Conservation (phyloP, 2,329 filamentous ascomycete genomes). For the Xylariaceae sp. region DNA sequence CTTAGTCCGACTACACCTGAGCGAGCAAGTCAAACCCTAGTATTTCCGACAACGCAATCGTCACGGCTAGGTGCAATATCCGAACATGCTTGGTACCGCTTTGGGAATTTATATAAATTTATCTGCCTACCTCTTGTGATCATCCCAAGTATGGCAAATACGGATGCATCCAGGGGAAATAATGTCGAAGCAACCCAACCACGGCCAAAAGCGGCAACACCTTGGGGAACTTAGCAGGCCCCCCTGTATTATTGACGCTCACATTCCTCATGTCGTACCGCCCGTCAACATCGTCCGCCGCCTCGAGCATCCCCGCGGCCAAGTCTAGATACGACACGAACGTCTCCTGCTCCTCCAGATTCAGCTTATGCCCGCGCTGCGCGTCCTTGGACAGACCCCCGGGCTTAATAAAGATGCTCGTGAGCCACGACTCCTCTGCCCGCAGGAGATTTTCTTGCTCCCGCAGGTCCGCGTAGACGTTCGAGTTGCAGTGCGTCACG, state of each 20-base stretch:
- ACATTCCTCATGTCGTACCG: slow-evolving; percentile 25
- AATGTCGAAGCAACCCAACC: slow-evolving; percentile 31
- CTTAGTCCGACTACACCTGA: too few relatives aligned
- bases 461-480: slow-evolving; percentile 38
- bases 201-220: slow-evolving; percentile 32
- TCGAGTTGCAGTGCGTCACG: slow-evolving; percentile 29
- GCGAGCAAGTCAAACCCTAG: too few relatives aligned
- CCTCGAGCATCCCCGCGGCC: slow-evolving; percentile 46
- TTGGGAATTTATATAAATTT: too few relatives aligned
- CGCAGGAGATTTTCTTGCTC: slow-evolving; percentile 36
- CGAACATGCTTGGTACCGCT: too few relatives aligned
- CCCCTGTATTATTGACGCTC: slow-evolving; percentile 26
- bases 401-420: slow-evolving; percentile 40
- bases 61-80: too few relatives aligned
- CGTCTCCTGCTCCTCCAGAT: slow-evolving; percentile 33
- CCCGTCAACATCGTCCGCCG: slow-evolving; percentile 33
- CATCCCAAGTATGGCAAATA: too few relatives aligned
- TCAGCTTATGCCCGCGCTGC: slow-evolving; percentile 39
- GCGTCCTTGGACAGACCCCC: slow-evolving; percentile 35
- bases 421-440: slow-evolving; percentile 34
- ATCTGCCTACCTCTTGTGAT: too few relatives aligned
- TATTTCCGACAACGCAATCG: too few relatives aligned
- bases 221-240: slow-evolving; percentile 31
- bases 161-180: slow-evolving; percentile 32
- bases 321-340: slow-evolving; percentile 42